Evolutionary conservation across 345 rosid genomes (phyloP).

Genomic region (Luvunga scandens): DNA sequence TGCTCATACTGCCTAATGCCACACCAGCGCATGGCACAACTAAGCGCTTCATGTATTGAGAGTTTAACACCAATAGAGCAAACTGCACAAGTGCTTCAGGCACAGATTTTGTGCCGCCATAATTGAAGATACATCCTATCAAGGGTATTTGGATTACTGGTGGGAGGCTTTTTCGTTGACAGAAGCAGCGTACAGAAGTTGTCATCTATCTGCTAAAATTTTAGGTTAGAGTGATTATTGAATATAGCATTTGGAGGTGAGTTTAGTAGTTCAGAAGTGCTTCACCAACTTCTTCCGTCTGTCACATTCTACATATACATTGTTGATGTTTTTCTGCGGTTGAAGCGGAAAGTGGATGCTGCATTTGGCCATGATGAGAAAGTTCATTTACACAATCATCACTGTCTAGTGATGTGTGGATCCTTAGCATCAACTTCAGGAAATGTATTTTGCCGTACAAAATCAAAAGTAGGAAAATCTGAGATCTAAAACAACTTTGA

Average conservation of each 20-base stretch:
- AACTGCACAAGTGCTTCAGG: neutral
- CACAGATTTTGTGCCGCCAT: neutral
- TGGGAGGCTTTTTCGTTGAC: neutral
- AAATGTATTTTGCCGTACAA: neutral
- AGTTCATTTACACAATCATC: neutral
- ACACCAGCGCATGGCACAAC: neutral
- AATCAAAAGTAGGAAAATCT: too few relatives aligned
- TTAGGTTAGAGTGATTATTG: neutral
- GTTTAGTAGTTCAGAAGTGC: neutral
- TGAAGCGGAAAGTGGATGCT: neutral
- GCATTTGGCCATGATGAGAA: neutral
- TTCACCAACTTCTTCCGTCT: neutral
- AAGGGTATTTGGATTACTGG: conserved; percentile 1
- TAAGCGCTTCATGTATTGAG: neutral
- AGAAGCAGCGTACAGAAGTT: neutral
- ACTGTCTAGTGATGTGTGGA: neutral
- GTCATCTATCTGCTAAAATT: neutral
- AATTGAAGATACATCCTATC: neutral
- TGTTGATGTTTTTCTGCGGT: neutral
- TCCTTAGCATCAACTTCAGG: neutral
- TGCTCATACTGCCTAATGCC: neutral
- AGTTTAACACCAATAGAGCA: neutral
- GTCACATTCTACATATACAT: neutral
- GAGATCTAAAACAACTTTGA: neutral
- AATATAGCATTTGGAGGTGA: neutral